A percentile compares a stretch with the other conserved stretches of the same genome.
phyloP scores from a whole-genome alignment of 192 early-diverging fungal genomes.

The Allomyces macrogynus region DNA sequence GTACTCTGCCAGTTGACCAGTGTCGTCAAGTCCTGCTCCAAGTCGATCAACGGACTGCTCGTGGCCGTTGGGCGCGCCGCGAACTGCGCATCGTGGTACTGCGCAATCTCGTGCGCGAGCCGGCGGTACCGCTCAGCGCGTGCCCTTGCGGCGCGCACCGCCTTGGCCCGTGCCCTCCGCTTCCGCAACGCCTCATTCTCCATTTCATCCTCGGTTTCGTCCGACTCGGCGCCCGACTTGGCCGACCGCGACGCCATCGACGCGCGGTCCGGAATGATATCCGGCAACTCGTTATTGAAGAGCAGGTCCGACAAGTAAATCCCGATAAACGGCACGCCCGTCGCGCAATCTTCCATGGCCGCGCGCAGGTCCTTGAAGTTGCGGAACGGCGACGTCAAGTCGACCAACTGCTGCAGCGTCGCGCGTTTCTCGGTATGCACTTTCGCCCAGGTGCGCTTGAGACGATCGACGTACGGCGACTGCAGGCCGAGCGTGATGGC shows the following conservation, averaged over 20 bases:
- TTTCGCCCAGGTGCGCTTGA: conserved; percentile 30
- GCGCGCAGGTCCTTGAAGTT: conserved; percentile 38
- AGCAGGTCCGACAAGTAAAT: conserved; percentile 35
- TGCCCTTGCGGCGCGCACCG: no score
- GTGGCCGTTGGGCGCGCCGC: no score
- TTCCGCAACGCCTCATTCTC: no score
- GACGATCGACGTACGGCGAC: conserved; percentile 26
- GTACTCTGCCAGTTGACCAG: background rate
- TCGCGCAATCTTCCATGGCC: conserved; percentile 25
- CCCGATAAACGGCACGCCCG: conserved; percentile 42
- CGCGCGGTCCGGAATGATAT: no score
- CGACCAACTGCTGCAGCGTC: conserved; percentile 23
- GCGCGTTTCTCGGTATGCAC: conserved; percentile 17
- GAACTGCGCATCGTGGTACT: no score
- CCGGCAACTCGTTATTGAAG: conserved; percentile 29
- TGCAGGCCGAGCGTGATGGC: conserved; percentile 36
- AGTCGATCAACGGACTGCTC: background rate
- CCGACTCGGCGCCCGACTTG: no score
- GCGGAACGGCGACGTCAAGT: conserved; percentile 26
- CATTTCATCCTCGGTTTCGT: no score
- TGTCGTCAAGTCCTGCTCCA: background rate
- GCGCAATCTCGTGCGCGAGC: no score
- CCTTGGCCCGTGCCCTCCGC: no score
- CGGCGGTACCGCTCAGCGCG: no score
- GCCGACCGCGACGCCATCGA: no score